A percentile compares a stretch with the other conserved stretches of the same genome.
Conservation (phyloP, 352 stramenopile species). For the Pythium folliculosum region DNA sequence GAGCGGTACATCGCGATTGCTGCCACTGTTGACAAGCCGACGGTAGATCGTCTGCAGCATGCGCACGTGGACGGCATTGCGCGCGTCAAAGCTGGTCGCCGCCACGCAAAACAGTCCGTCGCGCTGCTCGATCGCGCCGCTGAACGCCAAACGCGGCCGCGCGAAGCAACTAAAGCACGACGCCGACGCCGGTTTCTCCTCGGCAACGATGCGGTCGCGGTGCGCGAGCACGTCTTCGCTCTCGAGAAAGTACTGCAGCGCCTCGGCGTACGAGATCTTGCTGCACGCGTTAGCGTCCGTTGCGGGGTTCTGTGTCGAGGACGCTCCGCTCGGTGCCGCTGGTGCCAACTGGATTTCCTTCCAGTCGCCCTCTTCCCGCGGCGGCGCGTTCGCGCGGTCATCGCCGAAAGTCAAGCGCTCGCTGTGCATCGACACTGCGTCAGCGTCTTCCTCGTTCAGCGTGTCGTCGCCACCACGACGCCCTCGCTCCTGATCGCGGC, state of each 20-base stretch:
- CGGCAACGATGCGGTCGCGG: slow-evolving; percentile 54
- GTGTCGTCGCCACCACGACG: neutral
- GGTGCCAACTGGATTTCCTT: slow-evolving; percentile 51
- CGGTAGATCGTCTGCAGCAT: slow-evolving; percentile 74
- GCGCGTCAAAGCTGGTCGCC: slow-evolving; percentile 48
- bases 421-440: slow-evolving; percentile 7
- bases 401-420: slow-evolving; percentile 24
- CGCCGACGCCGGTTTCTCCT: slow-evolving; percentile 36
- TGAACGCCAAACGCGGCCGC: slow-evolving; percentile 53
- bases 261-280: slow-evolving; percentile 25
- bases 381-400: neutral
- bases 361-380: slow-evolving; percentile 39
- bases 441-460: slow-evolving; percentile 14
- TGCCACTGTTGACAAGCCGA: slow-evolving; percentile 35
- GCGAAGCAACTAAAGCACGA: slow-evolving; percentile 69
- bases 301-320: neutral
- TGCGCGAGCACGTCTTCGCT: slow-evolving; percentile 23
- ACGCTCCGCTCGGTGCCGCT: neutral
- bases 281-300: neutral
- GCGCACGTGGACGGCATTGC: slow-evolving; percentile 45
- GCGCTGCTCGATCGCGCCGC: slow-evolving; percentile 54
- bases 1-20: slow-evolving; percentile 38
- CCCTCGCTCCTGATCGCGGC: neutral
- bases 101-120: slow-evolving; percentile 81
- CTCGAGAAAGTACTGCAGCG: slow-evolving; percentile 24